These are phyloP conservation scores for Neoboletus brunneissimus DNA, from an alignment of 768 basidiomycete genomes.

Conservation along the genomic window DNA sequence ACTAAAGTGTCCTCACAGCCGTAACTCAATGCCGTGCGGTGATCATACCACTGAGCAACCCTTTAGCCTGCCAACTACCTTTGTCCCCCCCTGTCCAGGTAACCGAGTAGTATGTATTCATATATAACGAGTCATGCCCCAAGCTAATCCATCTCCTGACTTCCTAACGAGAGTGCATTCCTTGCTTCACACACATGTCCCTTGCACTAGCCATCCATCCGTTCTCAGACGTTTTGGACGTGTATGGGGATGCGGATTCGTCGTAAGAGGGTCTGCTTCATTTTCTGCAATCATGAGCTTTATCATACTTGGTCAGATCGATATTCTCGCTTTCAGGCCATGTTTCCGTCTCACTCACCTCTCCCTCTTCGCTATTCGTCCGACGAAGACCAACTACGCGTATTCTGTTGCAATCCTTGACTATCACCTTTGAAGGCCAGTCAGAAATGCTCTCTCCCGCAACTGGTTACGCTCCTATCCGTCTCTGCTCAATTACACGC, in stretches of 20 bases:
- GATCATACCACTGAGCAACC: conserved; percentile 2
- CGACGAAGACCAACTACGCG: conserved; percentile 45
- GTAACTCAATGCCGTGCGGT: conserved; percentile 2
- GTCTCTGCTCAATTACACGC: conserved; percentile 64
- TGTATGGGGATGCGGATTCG: conserved; percentile 67
- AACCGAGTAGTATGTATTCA: conserved; percentile 26
- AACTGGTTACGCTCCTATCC: conserved; percentile 65
- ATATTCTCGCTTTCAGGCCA: conserved; percentile 88
- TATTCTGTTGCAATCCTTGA: conserved; percentile 64
- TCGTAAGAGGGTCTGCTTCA: conserved; percentile 44
- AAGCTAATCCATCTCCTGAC: conserved; percentile 16
- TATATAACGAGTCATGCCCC: conserved; percentile 26
- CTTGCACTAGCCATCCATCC: conserved; percentile 65
- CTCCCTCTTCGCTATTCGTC: conserved; percentile 56
- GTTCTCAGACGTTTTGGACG: conserved; percentile 52
- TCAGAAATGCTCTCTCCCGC: conserved; percentile 64
- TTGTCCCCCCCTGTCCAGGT: conserved; percentile 30
- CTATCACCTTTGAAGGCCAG: conserved; percentile 83
- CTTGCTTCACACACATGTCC: conserved; percentile 49
- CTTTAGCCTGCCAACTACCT: conserved; percentile 16
- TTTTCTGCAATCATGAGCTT: conserved; percentile 4
- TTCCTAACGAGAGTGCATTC: conserved; percentile 10
- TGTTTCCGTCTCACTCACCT: conserved; percentile 60
- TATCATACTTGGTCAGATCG: conserved; percentile 46
- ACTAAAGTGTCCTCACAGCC: not conserved